Evolutionary conservation across 371 early-diverging fungal species (phyloP).

Genomic region (Cladochytrium tenue): DNA sequence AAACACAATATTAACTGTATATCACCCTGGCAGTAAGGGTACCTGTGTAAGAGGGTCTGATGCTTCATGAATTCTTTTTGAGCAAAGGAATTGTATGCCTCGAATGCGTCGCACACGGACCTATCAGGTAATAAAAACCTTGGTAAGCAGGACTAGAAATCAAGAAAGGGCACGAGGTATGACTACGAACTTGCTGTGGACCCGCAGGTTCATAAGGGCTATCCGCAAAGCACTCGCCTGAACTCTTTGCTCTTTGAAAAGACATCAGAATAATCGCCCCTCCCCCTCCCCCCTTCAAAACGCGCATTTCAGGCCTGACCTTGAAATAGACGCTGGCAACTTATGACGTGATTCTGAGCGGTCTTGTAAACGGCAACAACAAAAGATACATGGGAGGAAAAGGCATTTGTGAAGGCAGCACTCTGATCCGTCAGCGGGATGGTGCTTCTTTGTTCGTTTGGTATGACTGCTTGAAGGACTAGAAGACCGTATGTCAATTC

Average conservation of each 20-base stretch:
- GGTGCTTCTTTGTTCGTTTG: neutral
- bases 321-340: neutral
- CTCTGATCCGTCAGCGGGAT: neutral
- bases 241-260: conserved; percentile 34
- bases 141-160: neutral
- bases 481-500: neutral
- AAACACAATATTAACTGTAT: neutral
- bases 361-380: conserved; percentile 5
- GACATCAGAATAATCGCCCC: too few relatives aligned
- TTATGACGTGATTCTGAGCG: conserved; percentile 1
- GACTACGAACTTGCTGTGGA: conserved; percentile 25
- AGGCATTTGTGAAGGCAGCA: conserved; percentile 1
- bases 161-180: neutral
- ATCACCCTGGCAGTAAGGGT: neutral
- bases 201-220: conserved; percentile 33
- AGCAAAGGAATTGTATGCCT: conserved; percentile 32
- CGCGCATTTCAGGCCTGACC: neutral
- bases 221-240: conserved; percentile 34
- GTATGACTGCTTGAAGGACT: neutral
- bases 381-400: conserved; percentile 8
- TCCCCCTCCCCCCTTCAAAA: neutral
- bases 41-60: conserved; percentile 32
- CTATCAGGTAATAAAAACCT: too few relatives aligned
- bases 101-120: conserved; percentile 35
- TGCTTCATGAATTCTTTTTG: conserved; percentile 41